These are phyloP conservation scores for Drechslerella stenobrocha DNA, from an alignment of 2,329 filamentous ascomycete genomes.

Conservation along the genomic window DNA sequence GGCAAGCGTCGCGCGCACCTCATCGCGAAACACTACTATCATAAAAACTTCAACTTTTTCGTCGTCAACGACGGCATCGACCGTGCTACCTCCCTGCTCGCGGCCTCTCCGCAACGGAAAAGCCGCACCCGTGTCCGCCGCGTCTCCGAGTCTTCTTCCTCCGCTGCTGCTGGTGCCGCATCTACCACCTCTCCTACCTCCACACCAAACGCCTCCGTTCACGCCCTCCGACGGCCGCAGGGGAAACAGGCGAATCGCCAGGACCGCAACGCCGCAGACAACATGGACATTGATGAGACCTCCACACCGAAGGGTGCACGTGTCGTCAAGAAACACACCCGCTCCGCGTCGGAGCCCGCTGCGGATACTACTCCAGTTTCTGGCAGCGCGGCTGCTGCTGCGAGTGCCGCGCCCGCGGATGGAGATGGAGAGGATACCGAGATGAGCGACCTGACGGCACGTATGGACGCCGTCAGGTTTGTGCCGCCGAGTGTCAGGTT, in stretches of 20 bases:
- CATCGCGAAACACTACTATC: constrained; percentile 43
- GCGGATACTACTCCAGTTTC: neutral
- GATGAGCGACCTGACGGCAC: constrained; percentile 32
- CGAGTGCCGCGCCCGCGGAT: neutral
- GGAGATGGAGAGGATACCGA: constrained; percentile 19
- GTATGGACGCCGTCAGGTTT: constrained; percentile 35
- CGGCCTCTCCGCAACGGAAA: constrained; percentile 29
- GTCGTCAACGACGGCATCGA: constrained; percentile 46
- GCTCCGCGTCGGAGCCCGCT: neutral
- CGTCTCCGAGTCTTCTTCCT: constrained; percentile 15
- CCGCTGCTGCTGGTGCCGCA: neutral
- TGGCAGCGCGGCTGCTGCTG: neutral
- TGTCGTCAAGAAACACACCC: neutral
- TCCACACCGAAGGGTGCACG: neutral
- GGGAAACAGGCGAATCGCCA: too few relatives aligned
- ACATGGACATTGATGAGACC: too few relatives aligned
- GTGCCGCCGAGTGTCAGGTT: constrained; percentile 40
- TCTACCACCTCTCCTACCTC: neutral
- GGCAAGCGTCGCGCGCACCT: constrained; percentile 38
- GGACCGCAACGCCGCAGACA: too few relatives aligned
- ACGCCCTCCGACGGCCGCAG: too few relatives aligned
- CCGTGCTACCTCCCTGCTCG: constrained; percentile 28
- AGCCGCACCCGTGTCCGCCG: constrained; percentile 29
- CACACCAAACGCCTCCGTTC: too few relatives aligned
- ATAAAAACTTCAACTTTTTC: constrained; percentile 44